Evolutionary conservation across 2,329 filamentous ascomycete genomes (phyloP).

Genomic region (Penicillium hordei): DNA sequence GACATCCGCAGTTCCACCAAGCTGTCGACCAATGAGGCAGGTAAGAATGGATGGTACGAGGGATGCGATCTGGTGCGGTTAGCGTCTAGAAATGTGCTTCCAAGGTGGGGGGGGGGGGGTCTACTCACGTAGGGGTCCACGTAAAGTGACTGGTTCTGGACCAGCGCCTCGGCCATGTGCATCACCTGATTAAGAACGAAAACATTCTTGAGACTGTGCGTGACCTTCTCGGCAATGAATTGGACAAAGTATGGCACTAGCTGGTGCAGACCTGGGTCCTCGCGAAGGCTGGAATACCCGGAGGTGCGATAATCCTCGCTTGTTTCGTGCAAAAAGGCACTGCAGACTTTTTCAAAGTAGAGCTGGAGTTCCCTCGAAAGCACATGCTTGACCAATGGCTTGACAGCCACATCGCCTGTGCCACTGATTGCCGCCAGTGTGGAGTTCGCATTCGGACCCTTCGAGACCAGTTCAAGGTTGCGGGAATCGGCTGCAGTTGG

Average conservation of each 20-base stretch:
- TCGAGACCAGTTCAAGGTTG: constrained; percentile 81
- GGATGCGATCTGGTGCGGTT: constrained; percentile 53
- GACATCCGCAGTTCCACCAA: constrained; percentile 59
- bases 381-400: constrained; percentile 91
- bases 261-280: constrained; percentile 91
- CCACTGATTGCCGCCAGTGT: constrained; percentile 80
- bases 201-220: constrained; percentile 84
- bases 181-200: constrained; percentile 91
- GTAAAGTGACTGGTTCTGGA: constrained; percentile 79
- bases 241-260: constrained; percentile 95
- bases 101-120: constrained; percentile 3
- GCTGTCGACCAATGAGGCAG: constrained; percentile 79
- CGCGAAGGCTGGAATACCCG: constrained; percentile 78
- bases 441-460: constrained; percentile 83
- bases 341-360: constrained; percentile 94
- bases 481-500: constrained; percentile 82
- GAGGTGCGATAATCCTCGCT: constrained; percentile 84
- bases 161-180: constrained; percentile 79
- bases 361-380: constrained; percentile 93
- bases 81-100: constrained; percentile 11
- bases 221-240: constrained; percentile 94
- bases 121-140: constrained; percentile 61
- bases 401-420: constrained; percentile 78
- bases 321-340: constrained; percentile 81
- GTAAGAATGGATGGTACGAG: constrained; percentile 87